Conservation (phyloP, 805 yeast genomes). For the Saccharomycopsis schoenii region DNA sequence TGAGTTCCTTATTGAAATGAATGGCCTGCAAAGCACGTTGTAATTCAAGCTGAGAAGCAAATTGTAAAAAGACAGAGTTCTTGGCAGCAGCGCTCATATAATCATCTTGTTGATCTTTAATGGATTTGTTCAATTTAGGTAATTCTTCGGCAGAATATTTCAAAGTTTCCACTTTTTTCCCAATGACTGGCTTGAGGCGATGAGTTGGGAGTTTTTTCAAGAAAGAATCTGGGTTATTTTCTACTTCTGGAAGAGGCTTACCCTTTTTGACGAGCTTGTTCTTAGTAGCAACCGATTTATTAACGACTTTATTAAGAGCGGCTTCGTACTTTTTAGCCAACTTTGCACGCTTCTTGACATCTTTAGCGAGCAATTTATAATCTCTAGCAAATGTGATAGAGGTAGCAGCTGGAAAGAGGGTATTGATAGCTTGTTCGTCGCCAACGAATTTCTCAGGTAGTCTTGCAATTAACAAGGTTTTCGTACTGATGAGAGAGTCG, state of each 20-base stretch:
- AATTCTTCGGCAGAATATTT: slow-evolving; percentile 59
- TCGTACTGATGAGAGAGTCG: slow-evolving; percentile 57
- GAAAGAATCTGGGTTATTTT: slow-evolving; percentile 48
- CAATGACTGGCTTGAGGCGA: slow-evolving; percentile 57
- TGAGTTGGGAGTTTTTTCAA: slow-evolving; percentile 83
- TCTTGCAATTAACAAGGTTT: slow-evolving; percentile 66
- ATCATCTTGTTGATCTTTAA: slow-evolving; percentile 45
- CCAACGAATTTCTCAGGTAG: slow-evolving; percentile 39
- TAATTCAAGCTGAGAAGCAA: slow-evolving; percentile 75
- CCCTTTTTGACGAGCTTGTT: slow-evolving; percentile 49
- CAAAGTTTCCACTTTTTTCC: slow-evolving; percentile 79
- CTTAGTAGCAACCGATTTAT: slow-evolving; percentile 48
- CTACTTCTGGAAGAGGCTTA: slow-evolving; percentile 44
- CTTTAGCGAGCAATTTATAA: slow-evolving; percentile 43
- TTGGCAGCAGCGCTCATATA: slow-evolving; percentile 42
- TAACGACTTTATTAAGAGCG: slow-evolving; percentile 49
- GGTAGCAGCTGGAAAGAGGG: slow-evolving; percentile 53
- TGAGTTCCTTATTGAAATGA: slow-evolving; percentile 39
- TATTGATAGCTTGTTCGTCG: slow-evolving; percentile 41
- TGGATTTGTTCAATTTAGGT: slow-evolving; percentile 59
- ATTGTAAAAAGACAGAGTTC: slow-evolving; percentile 72
- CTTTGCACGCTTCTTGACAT: slow-evolving; percentile 54
- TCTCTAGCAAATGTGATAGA: slow-evolving; percentile 58
- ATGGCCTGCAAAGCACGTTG: slow-evolving; percentile 84
- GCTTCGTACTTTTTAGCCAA: slow-evolving; percentile 53